A percentile compares a stretch with the other conserved stretches of the same genome.
Conservation (phyloP, 2,329 filamentous ascomycete species). For the Colletotrichum tropicale region DNA sequence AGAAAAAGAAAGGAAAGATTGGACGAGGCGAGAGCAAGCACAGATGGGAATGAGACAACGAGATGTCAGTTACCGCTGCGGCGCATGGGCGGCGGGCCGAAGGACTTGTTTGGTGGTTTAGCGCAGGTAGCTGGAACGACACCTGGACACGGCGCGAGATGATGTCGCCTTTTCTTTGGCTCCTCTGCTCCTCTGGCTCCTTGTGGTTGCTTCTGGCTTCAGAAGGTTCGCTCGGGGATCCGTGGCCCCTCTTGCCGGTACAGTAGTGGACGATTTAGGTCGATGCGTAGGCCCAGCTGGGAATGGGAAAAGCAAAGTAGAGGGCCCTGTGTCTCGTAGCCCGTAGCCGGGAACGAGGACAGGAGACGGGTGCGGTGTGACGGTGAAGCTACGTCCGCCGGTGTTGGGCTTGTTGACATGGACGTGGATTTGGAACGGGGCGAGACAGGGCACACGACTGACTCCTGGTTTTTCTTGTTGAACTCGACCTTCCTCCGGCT, state of each 20-base stretch:
- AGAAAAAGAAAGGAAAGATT: conserved; percentile 20
- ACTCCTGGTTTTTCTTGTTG: background rate
- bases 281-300: conserved; percentile 1
- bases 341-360: background rate
- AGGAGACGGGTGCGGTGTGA: background rate
- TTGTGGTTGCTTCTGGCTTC: background rate
- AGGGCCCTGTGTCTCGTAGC: background rate
- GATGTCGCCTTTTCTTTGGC: background rate
- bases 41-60: conserved; percentile 18
- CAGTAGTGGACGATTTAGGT: conserved; percentile 15
- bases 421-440: background rate
- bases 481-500: background rate
- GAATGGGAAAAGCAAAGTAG: conserved; percentile 7
- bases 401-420: background rate
- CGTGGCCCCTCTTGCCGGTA: conserved; percentile 13
- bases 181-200: background rate
- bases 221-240: conserved; percentile 6
- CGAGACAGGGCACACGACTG: background rate
- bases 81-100: conserved; percentile 17
- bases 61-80: conserved; percentile 21
- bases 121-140: conserved; percentile 6
- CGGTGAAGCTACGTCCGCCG: background rate
- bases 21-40: conserved; percentile 18
- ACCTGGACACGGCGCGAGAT: background rate
- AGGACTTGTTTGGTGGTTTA: conserved; percentile 5